Conservation (phyloP, 164 flowering plant genomes). For the Vitis rupestris region DNA sequence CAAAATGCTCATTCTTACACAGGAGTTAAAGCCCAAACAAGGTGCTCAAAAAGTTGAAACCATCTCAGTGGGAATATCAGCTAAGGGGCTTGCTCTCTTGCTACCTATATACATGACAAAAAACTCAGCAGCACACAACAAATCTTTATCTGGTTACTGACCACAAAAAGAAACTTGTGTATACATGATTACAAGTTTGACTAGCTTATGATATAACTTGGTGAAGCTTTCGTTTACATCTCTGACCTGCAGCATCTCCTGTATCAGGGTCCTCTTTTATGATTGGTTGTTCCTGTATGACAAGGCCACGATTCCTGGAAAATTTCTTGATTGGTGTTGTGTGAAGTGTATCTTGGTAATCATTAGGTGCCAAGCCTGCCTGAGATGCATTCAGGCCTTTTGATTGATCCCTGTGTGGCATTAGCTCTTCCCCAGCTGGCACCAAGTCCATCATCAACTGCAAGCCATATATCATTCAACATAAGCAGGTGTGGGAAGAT, state of each 20-base stretch:
- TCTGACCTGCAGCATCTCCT: slow-evolving; percentile 28
- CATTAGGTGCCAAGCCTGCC: slow-evolving; percentile 14
- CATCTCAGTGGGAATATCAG: too few relatives aligned
- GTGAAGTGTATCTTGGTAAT: slow-evolving; percentile 15
- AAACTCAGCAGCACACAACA: too few relatives aligned
- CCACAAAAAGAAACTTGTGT: too few relatives aligned
- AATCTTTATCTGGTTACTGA: too few relatives aligned
- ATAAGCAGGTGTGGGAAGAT: too few relatives aligned
- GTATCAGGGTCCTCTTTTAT: slow-evolving; percentile 64
- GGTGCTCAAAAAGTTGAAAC: too few relatives aligned
- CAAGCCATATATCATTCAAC: neutral
- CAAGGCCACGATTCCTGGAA: slow-evolving; percentile 52
- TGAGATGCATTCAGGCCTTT: slow-evolving; percentile 8
- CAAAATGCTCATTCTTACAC: too few relatives aligned
- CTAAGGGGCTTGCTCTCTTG: too few relatives aligned
- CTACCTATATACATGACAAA: too few relatives aligned
- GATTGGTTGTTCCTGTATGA: slow-evolving; percentile 48
- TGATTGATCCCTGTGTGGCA: slow-evolving; percentile 39
- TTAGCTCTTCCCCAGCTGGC: slow-evolving; percentile 40
- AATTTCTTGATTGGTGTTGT: slow-evolving; percentile 61
- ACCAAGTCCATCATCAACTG: slow-evolving; percentile 38
- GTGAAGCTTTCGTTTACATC: slow-evolving; percentile 46
- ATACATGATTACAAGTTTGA: too few relatives aligned
- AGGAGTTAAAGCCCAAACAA: too few relatives aligned
- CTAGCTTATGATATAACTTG: slow-evolving; percentile 7